Evolutionary conservation across 2,329 filamentous ascomycete species (phyloP), one percentile per base, ranked within the genome.

Genomic region (Calonectria leucothoes): DNA sequence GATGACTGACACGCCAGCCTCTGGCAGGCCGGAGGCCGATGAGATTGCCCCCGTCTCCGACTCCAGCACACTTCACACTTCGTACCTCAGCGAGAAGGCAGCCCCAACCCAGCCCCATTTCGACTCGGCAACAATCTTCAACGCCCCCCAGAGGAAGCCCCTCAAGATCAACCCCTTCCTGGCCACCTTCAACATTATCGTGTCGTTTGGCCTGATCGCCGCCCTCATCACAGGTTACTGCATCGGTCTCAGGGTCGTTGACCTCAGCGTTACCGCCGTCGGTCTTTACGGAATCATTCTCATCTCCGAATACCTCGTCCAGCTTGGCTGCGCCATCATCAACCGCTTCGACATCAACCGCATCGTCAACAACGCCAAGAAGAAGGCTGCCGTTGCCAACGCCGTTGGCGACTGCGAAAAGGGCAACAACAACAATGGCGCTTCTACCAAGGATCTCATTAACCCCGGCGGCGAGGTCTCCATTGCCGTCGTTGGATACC

Each of bases 211-310:
- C 5, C 51, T 57, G 15, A 33, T 57, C 29, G 51, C 51, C 31
- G 51, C 51, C 29, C 51, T 57, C 17, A 57, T 57, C 20, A 57
- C 51, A 12, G 51, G 51, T 10, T 57, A 52, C 39, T 55, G 35
- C 14, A 3, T 59, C 17, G 52, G 52, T 6, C 66, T 74, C 35
- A 57, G 39, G 15, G 29, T 72, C 15, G 33, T 70, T 20, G 65
- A 72, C 29, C 42, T 74, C 29, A 25, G 14, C 61, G 37, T 74
- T 42, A 71, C 69, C 37, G 23, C 39, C 23, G 70, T 74, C 39
- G 73, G 73, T 20, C 70, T 74, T 6, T 74, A 74, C 66, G 73
- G 73, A 57, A 74, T 52, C 14, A 67, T 74, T 49, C 73, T 74
- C 25, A 57, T 74, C 23, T 72, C 73, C 17, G 69, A 72, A 39